Base-by-base conservation (phyloP, 139 green algal genomes). In the Pseudopediastrum boryanum region DNA sequence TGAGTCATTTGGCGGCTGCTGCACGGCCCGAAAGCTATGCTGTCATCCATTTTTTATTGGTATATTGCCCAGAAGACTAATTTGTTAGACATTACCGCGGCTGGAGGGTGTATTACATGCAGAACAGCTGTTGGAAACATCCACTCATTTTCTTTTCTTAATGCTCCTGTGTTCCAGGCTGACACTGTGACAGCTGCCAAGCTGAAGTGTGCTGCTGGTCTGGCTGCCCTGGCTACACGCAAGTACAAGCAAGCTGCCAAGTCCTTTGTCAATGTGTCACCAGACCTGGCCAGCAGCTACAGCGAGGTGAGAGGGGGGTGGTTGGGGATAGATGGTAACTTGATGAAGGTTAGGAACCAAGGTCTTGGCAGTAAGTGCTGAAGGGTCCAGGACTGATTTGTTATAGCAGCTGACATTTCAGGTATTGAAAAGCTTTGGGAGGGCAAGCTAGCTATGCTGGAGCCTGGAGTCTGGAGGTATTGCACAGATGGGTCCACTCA, bases 241-340 rank as follows among this genome's bases (percentile, higher is more conserved):
- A 93, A 94, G 65, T 98, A 95, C 92, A 92, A 94, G 84, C 38
- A 72, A 19, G 94, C 94, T 7, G 94, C 92, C 5, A 76, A 80
- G 21, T 88, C 87, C 36, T 92, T 97, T 61, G 85, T 85, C 10
- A 83, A 90, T 75, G 87, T 95, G 23, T 3, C n/a, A 7, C 31
- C 54, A 35, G 94, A 98, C 62, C 84, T 98, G 39, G 90, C 89
- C 39, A 87, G 33, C 33, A 76, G 63, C n/a, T 98, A 92, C 85
- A 89, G 61, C 9, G 90, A 97, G 16, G 91, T 97, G 27, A 75
- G 63, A 43, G 4, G 4, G 31, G 39, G 31, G n/a, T n/a, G n/a
- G 19, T 19, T 21, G 50, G 50, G 50, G 19, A 27, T 21, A 21
- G 50, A 59, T 21, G 50, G 21, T 21, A 21, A n/a, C n/a, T n/a